These are phyloP conservation scores for Aspergillus unguis DNA, from an alignment of 2,329 filamentous ascomycete species.

Conservation along the genomic window DNA sequence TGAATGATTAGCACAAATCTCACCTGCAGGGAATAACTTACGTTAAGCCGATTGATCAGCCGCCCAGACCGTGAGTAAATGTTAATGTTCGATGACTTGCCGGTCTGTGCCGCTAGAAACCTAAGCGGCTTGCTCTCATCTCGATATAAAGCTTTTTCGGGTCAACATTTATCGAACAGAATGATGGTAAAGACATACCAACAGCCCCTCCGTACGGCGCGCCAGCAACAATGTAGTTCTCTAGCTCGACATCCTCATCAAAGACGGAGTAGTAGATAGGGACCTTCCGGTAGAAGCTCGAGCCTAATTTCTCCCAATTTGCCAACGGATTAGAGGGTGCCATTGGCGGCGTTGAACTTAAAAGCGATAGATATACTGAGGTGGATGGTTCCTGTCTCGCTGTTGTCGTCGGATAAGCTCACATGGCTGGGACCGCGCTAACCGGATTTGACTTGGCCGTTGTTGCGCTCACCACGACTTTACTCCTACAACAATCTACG, in stretches of 20 bases:
- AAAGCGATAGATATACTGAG: not conserved
- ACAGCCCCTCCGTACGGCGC: constrained; percentile 92
- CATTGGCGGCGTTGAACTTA: constrained; percentile 29
- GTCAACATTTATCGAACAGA: constrained; percentile 1
- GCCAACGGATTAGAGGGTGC: constrained; percentile 65
- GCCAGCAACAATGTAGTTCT: constrained; percentile 87
- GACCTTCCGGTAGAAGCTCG: constrained; percentile 92
- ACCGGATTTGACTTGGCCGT: constrained; percentile 7
- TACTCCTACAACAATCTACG: not conserved
- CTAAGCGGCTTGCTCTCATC: constrained; percentile 81
- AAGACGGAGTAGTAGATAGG: constrained; percentile 92
- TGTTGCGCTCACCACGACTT: not conserved
- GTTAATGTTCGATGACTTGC: constrained; percentile 77
- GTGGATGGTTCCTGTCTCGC: constrained; percentile 3
- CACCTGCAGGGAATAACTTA: constrained; percentile 29
- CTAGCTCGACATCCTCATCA: constrained; percentile 87
- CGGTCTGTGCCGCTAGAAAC: constrained; percentile 66
- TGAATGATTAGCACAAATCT: constrained; percentile 27
- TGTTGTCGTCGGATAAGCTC: constrained; percentile 16
- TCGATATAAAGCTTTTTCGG: constrained; percentile 71
- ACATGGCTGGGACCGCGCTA: constrained; percentile 15
- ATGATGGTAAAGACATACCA: constrained; percentile 55
- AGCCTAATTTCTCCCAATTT: constrained; percentile 91
- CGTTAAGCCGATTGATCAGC: constrained; percentile 73
- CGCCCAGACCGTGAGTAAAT: constrained; percentile 92